phyloP scores from a whole-genome alignment of 805 yeast genomes.

The Hanseniaspora valbyensis region DNA sequence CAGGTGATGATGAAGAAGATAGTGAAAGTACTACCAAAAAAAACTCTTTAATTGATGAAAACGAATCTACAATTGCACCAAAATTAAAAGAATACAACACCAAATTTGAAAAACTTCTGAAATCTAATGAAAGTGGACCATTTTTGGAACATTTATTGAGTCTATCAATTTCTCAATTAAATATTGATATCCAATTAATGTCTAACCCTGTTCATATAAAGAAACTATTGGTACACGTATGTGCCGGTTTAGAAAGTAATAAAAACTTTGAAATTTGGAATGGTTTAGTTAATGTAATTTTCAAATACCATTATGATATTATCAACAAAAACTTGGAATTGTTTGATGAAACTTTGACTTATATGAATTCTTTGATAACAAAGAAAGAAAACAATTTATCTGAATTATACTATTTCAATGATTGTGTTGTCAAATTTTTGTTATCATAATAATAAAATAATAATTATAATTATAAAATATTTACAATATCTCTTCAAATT shows the following conservation, averaged over 20 bases:
- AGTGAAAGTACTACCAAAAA: conserved; percentile 28
- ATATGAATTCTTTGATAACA: conserved; percentile 39
- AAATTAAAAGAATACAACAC: conserved; percentile 45
- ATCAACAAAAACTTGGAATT: conserved; percentile 36
- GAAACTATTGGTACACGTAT: conserved; percentile 56
- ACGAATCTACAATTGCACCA: conserved; percentile 62
- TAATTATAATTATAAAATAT: conserved; percentile 15
- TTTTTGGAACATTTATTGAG: conserved; percentile 47
- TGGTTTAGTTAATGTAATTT: conserved; percentile 65
- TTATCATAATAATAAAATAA: conserved; percentile 5
- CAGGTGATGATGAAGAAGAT: conserved; percentile 17
- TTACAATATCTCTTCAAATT: conserved; percentile 31
- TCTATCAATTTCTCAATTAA: conserved; percentile 68
- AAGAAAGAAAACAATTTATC: conserved; percentile 44
- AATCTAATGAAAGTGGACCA: conserved; percentile 30
- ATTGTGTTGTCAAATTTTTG: conserved; percentile 59
- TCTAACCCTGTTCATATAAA: conserved; percentile 54
- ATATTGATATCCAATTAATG: conserved; percentile 77
- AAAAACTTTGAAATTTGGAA: conserved; percentile 65
- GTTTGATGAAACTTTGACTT: conserved; percentile 37
- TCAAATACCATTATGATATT: conserved; percentile 75
- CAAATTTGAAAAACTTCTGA: conserved; percentile 10
- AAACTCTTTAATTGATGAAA: conserved; percentile 42
- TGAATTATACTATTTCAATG: conserved; percentile 61
- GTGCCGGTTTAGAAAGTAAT: conserved; percentile 45